Percentiles rank a stretch among this genome's conserved stretches.
These are phyloP conservation scores for Ophiorrhiza pumila DNA, from an alignment of 257 asterid genomes.

Conservation along the genomic window DNA sequence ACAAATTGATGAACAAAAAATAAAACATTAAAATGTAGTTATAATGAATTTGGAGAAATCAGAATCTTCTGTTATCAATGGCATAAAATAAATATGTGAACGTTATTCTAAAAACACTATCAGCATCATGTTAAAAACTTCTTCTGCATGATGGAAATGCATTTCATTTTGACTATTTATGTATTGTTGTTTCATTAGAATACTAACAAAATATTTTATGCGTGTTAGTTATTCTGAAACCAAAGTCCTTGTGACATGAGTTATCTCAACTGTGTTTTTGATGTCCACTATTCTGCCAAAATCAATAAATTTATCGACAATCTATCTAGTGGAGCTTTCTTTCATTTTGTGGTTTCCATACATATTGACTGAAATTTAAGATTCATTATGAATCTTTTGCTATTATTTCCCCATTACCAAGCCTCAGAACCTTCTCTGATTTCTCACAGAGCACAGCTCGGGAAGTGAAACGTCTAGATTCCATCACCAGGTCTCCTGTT, in stretches of 20 bases:
- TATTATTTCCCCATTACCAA: background rate
- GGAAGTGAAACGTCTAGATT: slow-evolving; percentile 91
- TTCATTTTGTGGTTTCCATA: background rate
- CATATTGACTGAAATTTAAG: too few relatives aligned
- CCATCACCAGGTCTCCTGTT: slow-evolving; percentile 85
- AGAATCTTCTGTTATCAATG: too few relatives aligned
- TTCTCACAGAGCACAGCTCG: slow-evolving; percentile 85
- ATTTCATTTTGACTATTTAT: background rate
- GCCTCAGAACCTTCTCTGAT: background rate
- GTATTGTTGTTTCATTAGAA: background rate
- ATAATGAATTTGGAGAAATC: background rate
- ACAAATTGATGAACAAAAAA: background rate
- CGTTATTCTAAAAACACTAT: background rate
- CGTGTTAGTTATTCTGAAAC: background rate
- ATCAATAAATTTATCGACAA: too few relatives aligned
- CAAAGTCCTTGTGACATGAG: background rate
- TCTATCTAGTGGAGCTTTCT: too few relatives aligned
- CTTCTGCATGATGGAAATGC: background rate
- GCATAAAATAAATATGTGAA: background rate
- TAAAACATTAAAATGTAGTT: background rate
- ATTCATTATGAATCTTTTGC: background rate
- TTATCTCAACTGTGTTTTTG: background rate
- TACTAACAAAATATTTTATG: too few relatives aligned
- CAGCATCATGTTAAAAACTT: background rate
- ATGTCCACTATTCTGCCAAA: too few relatives aligned